Percentiles rank a stretch among this genome's conserved stretches.
phyloP scores from a whole-genome alignment of 768 basidiomycete genomes.

The Chalciporus pseudorubinellus region DNA sequence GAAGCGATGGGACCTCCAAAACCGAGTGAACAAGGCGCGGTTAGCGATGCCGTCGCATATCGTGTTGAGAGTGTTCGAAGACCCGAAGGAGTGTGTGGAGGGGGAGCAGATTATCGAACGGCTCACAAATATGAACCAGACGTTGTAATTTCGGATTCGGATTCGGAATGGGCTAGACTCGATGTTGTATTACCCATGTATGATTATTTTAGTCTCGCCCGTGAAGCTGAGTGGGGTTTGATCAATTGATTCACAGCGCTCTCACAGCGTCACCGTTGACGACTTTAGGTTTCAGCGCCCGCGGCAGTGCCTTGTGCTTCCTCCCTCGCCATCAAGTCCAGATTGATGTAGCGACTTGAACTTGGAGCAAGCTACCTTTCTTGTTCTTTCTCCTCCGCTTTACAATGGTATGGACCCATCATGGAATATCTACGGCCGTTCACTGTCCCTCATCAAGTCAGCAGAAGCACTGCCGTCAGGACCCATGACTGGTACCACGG shows the following conservation, averaged over 20 bases:
- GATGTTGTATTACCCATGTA: slow-evolving; percentile 1
- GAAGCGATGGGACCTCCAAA: slow-evolving; percentile 58
- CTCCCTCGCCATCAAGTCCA: background rate
- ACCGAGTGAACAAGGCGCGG: slow-evolving; percentile 61
- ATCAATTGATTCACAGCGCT: no score
- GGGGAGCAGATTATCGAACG: slow-evolving; percentile 41
- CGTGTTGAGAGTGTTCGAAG: slow-evolving; percentile 61
- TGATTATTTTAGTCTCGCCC: background rate
- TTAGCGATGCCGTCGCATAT: slow-evolving; percentile 56
- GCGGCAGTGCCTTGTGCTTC: background rate
- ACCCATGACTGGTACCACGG: no score
- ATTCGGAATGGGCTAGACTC: background rate
- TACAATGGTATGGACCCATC: background rate
- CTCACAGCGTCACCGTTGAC: no score
- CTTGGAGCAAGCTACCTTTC: background rate
- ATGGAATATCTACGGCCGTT: background rate
- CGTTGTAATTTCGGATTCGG: background rate
- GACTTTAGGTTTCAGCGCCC: no score
- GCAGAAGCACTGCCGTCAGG: background rate
- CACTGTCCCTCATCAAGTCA: background rate
- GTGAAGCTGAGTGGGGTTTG: background rate
- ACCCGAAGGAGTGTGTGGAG: slow-evolving; percentile 70
- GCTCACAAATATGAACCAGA: slow-evolving; percentile 2
- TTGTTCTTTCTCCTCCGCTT: background rate
- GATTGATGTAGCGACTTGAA: background rate